phyloP scores from a whole-genome alignment of 2,329 filamentous ascomycete species.

The Trichoderma koningii region DNA sequence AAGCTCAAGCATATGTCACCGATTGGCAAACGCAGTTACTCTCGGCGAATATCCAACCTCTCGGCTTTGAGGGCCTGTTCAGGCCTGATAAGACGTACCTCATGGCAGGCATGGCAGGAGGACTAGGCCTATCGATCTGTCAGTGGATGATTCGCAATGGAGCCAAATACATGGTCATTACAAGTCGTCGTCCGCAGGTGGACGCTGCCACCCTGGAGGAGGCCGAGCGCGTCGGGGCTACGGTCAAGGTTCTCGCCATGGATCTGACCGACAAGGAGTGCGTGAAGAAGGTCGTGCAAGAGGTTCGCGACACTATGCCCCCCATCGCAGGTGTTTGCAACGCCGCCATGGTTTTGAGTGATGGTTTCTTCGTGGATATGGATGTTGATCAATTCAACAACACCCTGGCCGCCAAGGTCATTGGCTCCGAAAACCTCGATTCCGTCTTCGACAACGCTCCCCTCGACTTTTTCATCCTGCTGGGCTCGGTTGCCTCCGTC shows the following conservation, averaged over 20 bases:
- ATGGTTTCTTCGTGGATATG: neutral
- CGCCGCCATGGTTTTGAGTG: neutral
- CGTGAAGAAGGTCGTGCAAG: conserved; percentile 35
- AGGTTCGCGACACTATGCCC: conserved; percentile 33
- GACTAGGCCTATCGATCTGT: conserved; percentile 42
- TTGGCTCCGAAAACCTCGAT: neutral
- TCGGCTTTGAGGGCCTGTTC: conserved; percentile 34
- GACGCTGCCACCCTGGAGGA: neutral
- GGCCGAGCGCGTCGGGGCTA: neutral
- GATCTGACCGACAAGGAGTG: neutral
- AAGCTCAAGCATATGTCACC: neutral
- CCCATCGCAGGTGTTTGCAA: conserved; percentile 1
- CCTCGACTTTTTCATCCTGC: conserved; percentile 43
- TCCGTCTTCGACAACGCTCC: neutral
- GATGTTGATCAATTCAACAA: too few species aligned
- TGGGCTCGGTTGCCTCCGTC: conserved; percentile 41
- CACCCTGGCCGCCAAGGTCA: neutral
- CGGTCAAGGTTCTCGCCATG: neutral
- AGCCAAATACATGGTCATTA: conserved; percentile 42
- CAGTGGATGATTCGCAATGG: conserved; percentile 45
- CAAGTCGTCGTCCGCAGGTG: conserved; percentile 37
- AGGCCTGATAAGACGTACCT: conserved; percentile 37
- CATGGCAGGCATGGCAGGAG: conserved; percentile 39
- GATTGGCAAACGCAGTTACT: neutral
- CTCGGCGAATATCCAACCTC: neutral